Conservation (phyloP, 345 rosid genomes). For the Citrus reticulata region DNA sequence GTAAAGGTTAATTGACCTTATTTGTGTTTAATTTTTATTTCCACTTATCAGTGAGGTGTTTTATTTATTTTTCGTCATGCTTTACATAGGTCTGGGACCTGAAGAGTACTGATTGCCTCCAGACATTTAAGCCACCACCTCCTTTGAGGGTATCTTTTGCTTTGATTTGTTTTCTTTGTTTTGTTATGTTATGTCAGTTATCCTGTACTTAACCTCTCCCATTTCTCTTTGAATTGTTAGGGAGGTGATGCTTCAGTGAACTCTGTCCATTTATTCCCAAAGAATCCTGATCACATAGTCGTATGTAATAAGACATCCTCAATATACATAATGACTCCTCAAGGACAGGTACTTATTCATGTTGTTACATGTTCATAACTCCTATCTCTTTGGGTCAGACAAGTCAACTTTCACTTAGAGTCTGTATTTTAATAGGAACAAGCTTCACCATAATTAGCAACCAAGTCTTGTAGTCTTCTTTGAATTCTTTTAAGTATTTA, state of each 20-base stretch:
- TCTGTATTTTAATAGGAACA: background rate
- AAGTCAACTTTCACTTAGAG: background rate
- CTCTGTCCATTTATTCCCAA: conserved; percentile 88
- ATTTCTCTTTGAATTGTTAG: conserved; percentile 37
- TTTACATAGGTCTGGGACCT: conserved; percentile 83
- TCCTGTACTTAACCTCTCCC: conserved; percentile 14
- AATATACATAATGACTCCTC: conserved; percentile 91
- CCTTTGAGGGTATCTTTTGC: conserved; percentile 61
- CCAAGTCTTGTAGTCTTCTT: background rate
- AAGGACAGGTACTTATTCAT: conserved; percentile 74
- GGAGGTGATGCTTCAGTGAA: conserved; percentile 99
- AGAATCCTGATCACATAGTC: conserved; percentile 79
- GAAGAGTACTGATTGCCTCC: conserved; percentile 91
- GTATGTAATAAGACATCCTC: conserved; percentile 96
- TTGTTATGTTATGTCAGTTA: conserved; percentile 5
- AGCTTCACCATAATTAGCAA: background rate
- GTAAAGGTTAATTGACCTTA: conserved; percentile 50
- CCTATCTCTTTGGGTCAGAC: background rate
- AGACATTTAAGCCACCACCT: conserved; percentile 95
- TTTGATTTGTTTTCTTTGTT: background rate
- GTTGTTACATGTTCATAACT: background rate
- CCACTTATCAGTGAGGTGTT: background rate
- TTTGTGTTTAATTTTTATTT: background rate
- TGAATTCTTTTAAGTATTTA: background rate
- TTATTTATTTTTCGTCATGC: background rate